phyloP scores from a whole-genome alignment of 1,139 yeast genomes.

The Pichia sp. region DNA sequence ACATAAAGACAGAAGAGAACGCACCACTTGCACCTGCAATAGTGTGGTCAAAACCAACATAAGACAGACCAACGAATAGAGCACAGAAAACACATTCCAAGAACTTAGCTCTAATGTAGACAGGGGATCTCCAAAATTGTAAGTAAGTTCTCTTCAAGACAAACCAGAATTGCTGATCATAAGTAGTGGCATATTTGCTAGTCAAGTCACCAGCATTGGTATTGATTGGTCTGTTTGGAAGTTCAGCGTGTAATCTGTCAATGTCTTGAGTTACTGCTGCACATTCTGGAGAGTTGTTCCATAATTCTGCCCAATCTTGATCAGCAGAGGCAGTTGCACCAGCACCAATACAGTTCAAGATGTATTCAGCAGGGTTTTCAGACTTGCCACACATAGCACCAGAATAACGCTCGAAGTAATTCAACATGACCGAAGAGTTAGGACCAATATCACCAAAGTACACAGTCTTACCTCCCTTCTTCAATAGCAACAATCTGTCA shows the following conservation, averaged over 20 bases:
- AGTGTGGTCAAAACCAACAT: constrained; percentile 43
- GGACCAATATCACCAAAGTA: constrained; percentile 55
- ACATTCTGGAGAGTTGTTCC: constrained; percentile 35
- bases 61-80: constrained; percentile 48
- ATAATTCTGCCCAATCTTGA: constrained; percentile 42
- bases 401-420: constrained; percentile 48
- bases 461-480: constrained; percentile 51
- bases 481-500: constrained; percentile 37
- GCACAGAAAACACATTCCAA: constrained; percentile 33
- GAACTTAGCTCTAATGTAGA: constrained; percentile 41
- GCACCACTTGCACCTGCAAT: constrained; percentile 45
- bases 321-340: constrained; percentile 44
- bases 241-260: constrained; percentile 19
- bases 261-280: constrained; percentile 24
- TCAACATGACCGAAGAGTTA: constrained; percentile 38
- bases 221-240: constrained; percentile 16
- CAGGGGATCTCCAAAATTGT: constrained; percentile 46
- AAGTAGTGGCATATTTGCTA: constrained; percentile 32
- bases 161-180: constrained; percentile 33
- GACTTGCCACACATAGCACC: constrained; percentile 41
- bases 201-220: constrained; percentile 26
- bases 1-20: constrained; percentile 43
- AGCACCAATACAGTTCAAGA: constrained; percentile 52
- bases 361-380: constrained; percentile 50
- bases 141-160: constrained; percentile 36